These are phyloP conservation scores for Dioscorea alata DNA, from an alignment of 106 monocot genomes.

Conservation along the genomic window DNA sequence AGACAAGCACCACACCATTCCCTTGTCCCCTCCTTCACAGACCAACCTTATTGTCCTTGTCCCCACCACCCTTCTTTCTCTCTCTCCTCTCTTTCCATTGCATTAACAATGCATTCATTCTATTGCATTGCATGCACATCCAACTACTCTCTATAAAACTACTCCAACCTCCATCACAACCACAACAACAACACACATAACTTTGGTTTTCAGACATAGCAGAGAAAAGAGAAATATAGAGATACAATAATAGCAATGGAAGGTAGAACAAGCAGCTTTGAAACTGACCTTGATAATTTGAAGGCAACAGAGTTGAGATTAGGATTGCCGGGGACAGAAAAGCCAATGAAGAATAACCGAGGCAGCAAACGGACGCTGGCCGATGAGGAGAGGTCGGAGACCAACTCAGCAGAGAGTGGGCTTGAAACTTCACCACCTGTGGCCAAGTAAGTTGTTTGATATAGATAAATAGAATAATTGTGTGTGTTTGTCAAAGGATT, in stretches of 20 bases:
- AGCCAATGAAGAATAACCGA: not conserved
- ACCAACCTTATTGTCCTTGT: slow-evolving; percentile 2
- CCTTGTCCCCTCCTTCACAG: not conserved
- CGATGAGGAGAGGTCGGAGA: slow-evolving; percentile 1
- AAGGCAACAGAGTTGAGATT: slow-evolving; percentile 13
- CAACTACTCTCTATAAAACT: not conserved
- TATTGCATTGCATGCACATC: not conserved
- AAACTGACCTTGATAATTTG: not conserved
- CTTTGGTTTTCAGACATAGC: no score
- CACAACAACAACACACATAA: not conserved
- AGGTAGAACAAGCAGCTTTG: not conserved
- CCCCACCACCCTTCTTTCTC: not conserved
- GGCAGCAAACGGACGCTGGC: slow-evolving; percentile 5
- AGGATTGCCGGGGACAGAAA: slow-evolving; percentile 6
- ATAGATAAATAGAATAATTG: not conserved
- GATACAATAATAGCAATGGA: not conserved
- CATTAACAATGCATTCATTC: not conserved
- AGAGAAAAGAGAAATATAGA: no score
- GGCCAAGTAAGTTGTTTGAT: slow-evolving; percentile 2
- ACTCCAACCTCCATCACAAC: not conserved
- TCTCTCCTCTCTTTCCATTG: no score
- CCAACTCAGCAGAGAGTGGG: not conserved
- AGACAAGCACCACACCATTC: not conserved
- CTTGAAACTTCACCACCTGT: slow-evolving; percentile 5
- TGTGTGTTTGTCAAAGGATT: not conserved